Evolutionary conservation across 805 yeast species (phyloP).

Genomic region (Brettanomyces naardenensis): DNA sequence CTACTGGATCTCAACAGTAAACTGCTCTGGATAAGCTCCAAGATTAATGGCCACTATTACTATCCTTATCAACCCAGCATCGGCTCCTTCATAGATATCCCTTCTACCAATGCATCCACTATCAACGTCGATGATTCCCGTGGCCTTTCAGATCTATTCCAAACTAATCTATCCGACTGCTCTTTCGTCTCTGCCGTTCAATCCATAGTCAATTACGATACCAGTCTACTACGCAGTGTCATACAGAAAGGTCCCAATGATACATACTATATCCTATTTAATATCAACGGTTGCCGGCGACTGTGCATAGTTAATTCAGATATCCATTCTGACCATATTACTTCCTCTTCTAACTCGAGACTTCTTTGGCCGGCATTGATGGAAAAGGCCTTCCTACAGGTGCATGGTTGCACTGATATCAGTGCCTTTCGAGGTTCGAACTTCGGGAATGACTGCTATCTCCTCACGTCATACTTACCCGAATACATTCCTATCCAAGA

Average conservation of each 20-base stretch:
- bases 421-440: slow-evolving; percentile 70
- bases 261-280: slow-evolving; percentile 27
- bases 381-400: slow-evolving; percentile 67
- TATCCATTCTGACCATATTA: neutral
- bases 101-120: too few species aligned
- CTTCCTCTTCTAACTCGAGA: slow-evolving; percentile 29
- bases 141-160: slow-evolving; percentile 32
- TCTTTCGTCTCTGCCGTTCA: slow-evolving; percentile 51
- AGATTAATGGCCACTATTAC: slow-evolving; percentile 10
- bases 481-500: slow-evolving; percentile 36
- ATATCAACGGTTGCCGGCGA: slow-evolving; percentile 47
- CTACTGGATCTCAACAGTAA: neutral
- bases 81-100: neutral
- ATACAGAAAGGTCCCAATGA: neutral
- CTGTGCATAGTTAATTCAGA: slow-evolving; percentile 33
- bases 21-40: slow-evolving; percentile 1
- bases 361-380: slow-evolving; percentile 60
- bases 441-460: slow-evolving; percentile 59
- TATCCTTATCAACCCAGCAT: slow-evolving; percentile 1
- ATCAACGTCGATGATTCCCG: slow-evolving; percentile 31
- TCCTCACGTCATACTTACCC: slow-evolving; percentile 69
- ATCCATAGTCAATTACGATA: neutral
- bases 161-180: slow-evolving; percentile 46
- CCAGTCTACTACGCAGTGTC: neutral
- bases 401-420: slow-evolving; percentile 35